A percentile compares a stretch with the other conserved stretches of the same genome.
phyloP scores from a whole-genome alignment of 768 basidiomycete species.

The Leccinum sublutescens region DNA sequence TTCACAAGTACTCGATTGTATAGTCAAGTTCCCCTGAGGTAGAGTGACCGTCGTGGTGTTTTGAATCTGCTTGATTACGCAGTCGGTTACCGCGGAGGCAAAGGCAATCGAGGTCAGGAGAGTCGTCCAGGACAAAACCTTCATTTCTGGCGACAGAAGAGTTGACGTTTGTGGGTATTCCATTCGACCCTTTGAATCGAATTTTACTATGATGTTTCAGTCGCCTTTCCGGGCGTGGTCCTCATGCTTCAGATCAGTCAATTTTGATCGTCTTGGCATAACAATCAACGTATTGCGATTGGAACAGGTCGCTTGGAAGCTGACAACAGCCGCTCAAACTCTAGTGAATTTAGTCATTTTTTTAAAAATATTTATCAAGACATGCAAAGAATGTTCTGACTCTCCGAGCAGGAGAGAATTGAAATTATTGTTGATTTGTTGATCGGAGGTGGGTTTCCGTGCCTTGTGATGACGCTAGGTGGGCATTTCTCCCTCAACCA shows the following conservation, averaged over 20 bases:
- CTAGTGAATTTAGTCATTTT: too few species aligned
- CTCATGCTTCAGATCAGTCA: too few species aligned
- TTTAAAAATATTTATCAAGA: not conserved
- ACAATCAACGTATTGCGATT: too few species aligned
- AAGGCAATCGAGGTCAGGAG: not conserved
- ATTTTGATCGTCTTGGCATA: too few species aligned
- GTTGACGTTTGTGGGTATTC: too few species aligned
- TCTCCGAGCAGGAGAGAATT: conserved; percentile 40
- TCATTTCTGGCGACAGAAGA: not conserved
- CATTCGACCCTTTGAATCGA: too few species aligned
- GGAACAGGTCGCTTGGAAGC: too few species aligned
- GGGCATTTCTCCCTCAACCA: conserved; percentile 1
- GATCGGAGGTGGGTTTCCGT: conserved; percentile 38
- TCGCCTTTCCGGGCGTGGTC: too few species aligned
- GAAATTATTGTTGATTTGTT: conserved; percentile 41
- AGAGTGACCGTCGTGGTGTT: not conserved
- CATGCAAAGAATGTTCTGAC: conserved; percentile 1
- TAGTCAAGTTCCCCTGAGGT: not conserved
- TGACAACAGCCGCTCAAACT: too few species aligned
- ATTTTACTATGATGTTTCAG: too few species aligned
- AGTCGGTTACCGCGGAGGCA: not conserved
- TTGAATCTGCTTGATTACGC: not conserved
- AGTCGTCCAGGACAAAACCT: not conserved
- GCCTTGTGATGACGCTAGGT: conserved; percentile 34
- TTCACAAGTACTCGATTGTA: not conserved